A percentile compares a stretch with the other conserved stretches of the same genome.
Evolutionary conservation across 257 asterid species (phyloP).

Genomic region (Salvia splendens): DNA sequence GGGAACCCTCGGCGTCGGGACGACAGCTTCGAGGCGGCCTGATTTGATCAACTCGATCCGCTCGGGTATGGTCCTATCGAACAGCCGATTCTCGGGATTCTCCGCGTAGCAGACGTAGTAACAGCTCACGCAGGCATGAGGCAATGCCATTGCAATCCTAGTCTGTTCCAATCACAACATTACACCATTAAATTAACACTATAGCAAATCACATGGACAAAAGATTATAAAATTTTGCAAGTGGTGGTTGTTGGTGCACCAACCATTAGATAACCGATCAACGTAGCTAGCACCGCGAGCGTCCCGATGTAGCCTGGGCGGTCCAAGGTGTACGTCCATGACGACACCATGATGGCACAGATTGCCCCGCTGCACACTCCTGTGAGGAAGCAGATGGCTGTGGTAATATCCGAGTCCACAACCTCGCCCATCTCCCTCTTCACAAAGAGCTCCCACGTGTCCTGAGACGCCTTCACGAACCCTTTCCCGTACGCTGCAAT

Average conservation of each 20-base stretch:
- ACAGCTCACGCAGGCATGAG: conserved; percentile 92
- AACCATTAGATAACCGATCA: conserved; percentile 94
- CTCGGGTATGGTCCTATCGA: conserved; percentile 62
- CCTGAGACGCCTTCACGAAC: conserved; percentile 85
- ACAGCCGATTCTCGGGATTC: conserved; percentile 72
- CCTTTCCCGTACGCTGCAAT: conserved; percentile 92
- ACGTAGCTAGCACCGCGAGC: conserved; percentile 69
- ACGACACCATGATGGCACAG: conserved; percentile 75
- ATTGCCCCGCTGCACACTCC: conserved; percentile 92
- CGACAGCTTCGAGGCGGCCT: conserved; percentile 50
- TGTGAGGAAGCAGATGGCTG: conserved; percentile 86
- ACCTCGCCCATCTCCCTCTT: conserved; percentile 70
- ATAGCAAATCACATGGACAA: background rate
- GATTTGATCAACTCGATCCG: conserved; percentile 56
- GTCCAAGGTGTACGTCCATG: conserved; percentile 80
- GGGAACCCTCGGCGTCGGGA: conserved; percentile 81
- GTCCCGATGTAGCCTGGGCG: conserved; percentile 64
- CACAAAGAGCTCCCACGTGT: conserved; percentile 90
- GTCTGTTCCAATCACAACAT: conserved; percentile 50
- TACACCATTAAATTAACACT: background rate
- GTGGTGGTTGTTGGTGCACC: conserved; percentile 28
- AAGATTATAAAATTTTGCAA: background rate
- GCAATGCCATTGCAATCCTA: conserved; percentile 97
- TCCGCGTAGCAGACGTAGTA: conserved; percentile 96
- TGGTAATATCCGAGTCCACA: conserved; percentile 92